Base-by-base conservation (phyloP, 2,329 filamentous ascomycete genomes). In the Cladobotryum protrusum region DNA sequence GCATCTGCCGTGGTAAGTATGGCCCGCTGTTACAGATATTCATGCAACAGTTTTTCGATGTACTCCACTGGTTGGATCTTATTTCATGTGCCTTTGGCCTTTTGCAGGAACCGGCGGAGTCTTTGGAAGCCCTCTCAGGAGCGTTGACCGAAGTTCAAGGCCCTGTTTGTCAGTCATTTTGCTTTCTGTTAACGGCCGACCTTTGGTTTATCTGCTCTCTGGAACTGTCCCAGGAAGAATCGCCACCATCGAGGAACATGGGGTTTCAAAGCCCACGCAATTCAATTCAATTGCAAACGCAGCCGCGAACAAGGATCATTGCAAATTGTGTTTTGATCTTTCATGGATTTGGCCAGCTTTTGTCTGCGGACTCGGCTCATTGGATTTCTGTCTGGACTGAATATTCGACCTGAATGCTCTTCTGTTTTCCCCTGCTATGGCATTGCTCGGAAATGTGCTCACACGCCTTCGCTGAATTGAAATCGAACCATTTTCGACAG, bases 1-100 rank as follows among this genome's bases (percentile, higher is more conserved):
- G 57, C 57, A 12, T 49, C 13, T 46, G 58, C 59, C 57, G 44
- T 52, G 56, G 70, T 72, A 54, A 72, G 69, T 72, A 70, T 69
- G 56, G 62, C 64, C 68, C 67, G 58, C 55, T 39, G 43, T 49
- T 45, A 41, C 37, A 40, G 43, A 52, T 2, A 46, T 49, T 49
- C 19, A 46, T 48, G 20, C 50, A 46, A 52, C 50, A 43, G 42
- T 29, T 35, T 41, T 32, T 45, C 50, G 46, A 49, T 37, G 19
- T 34, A 15, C 20, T 40, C 39, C 37, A 48, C 42, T 52, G 50
- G 50, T 43, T 39, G 48, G 41, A 43, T 43, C 19, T 32, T 45
- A 11, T 15, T 48, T 47, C 50, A 41, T 52, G 47, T 44, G 42
- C 46, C 47, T 45, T 44, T 35, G 37, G 47, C 39, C 17, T 50